Evolutionary conservation across 1,284 basidiomycete genomes (phyloP).

Genomic region (Anthracocystis setariae): DNA sequence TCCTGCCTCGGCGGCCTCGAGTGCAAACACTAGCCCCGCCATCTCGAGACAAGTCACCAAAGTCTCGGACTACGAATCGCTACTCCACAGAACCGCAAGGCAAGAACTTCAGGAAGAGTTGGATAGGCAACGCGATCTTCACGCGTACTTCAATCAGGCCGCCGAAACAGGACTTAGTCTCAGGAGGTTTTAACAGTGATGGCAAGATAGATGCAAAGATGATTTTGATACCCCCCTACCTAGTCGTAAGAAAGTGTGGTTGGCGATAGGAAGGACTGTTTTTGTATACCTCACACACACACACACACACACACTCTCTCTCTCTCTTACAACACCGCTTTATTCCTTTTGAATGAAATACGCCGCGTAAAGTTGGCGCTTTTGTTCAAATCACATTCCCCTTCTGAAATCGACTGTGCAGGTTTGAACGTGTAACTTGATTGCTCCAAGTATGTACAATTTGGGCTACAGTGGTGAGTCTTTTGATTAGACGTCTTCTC

Average conservation of each 20-base stretch:
- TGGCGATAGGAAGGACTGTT: too few relatives aligned
- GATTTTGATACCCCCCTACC: constrained; percentile 11
- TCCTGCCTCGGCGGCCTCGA: constrained; percentile 24
- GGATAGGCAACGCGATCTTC: constrained; percentile 25
- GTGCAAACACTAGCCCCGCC: constrained; percentile 38
- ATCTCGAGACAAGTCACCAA: constrained; percentile 41
- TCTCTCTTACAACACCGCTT: background rate
- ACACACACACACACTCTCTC: constrained; percentile 16
- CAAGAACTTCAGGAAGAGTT: constrained; percentile 26
- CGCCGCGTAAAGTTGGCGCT: too few relatives aligned
- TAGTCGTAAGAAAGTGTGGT: too few relatives aligned
- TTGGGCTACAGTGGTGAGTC: too few relatives aligned
- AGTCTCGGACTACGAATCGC: constrained; percentile 36
- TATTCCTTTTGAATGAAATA: too few relatives aligned
- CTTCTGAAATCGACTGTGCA: too few relatives aligned
- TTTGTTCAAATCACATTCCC: too few relatives aligned
- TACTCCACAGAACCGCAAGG: constrained; percentile 22
- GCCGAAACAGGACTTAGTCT: constrained; percentile 25
- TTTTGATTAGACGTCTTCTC: constrained; percentile 31
- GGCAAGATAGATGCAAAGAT: background rate
- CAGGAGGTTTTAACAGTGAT: constrained; percentile 39
- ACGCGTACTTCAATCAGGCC: constrained; percentile 34
- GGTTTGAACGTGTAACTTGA: too few relatives aligned
- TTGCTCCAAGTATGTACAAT: too few relatives aligned
- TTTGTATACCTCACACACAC: constrained; percentile 1